These are phyloP conservation scores for Barnettozyma hawaiiensis DNA, from an alignment of 1,139 yeast genomes.

Conservation along the genomic window DNA sequence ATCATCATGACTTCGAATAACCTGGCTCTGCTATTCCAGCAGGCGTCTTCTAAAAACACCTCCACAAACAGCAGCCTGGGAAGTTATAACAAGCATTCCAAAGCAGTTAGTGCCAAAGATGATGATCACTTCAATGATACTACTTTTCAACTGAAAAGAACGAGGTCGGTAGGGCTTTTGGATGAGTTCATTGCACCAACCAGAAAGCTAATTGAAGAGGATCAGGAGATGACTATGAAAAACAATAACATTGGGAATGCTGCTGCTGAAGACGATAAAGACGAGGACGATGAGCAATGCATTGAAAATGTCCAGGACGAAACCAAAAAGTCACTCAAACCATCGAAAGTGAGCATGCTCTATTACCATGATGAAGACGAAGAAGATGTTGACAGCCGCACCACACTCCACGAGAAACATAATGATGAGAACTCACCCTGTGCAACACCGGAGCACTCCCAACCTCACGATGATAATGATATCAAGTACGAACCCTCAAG, in stretches of 20 bases:
- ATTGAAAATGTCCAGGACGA: slow-evolving; percentile 24
- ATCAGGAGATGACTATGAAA: slow-evolving; percentile 11
- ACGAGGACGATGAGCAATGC: slow-evolving; percentile 22
- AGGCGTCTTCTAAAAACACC: slow-evolving; percentile 10
- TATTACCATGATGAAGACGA: slow-evolving; percentile 23
- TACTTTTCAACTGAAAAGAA: slow-evolving; percentile 73
- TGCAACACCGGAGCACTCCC: slow-evolving; percentile 32
- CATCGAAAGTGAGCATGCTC: slow-evolving; percentile 13
- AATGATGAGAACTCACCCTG: slow-evolving; percentile 27
- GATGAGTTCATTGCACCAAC: slow-evolving; percentile 59
- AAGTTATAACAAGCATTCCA: slow-evolving; percentile 37
- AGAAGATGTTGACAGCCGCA: slow-evolving; percentile 15
- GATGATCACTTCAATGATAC: slow-evolving; percentile 68
- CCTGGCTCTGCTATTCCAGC: slow-evolving; percentile 23
- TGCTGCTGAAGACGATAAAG: slow-evolving; percentile 1
- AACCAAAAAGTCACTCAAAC: slow-evolving; percentile 1
- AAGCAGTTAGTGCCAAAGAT: slow-evolving; percentile 63
- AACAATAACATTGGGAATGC: not conserved
- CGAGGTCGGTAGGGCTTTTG: slow-evolving; percentile 76
- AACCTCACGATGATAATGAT: slow-evolving; percentile 82
- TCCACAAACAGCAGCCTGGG: slow-evolving; percentile 10
- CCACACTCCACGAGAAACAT: slow-evolving; percentile 6
- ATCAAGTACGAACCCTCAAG: slow-evolving; percentile 74
- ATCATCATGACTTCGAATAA: slow-evolving; percentile 16
- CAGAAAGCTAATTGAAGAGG: slow-evolving; percentile 28